phyloP scores from a whole-genome alignment of 257 asterid species.

The Verbena officinalis region DNA sequence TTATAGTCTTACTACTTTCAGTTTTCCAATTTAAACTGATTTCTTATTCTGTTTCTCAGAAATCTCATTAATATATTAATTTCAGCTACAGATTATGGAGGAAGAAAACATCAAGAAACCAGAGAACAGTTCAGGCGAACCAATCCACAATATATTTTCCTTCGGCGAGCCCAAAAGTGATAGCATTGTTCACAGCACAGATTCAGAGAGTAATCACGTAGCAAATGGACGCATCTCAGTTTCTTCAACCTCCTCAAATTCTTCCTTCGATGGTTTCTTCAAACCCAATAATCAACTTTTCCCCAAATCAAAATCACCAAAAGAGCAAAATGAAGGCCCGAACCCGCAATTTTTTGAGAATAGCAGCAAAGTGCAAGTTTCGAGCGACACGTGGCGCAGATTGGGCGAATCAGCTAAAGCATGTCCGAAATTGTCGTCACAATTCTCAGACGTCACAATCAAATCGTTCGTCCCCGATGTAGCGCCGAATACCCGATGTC shows the following conservation, averaged over 20 bases:
- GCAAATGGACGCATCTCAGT: slow-evolving; percentile 18
- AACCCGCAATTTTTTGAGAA: not conserved
- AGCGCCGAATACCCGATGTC: slow-evolving; percentile 36
- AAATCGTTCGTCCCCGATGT: slow-evolving; percentile 24
- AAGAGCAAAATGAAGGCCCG: slow-evolving; percentile 14
- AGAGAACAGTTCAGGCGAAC: slow-evolving; percentile 23
- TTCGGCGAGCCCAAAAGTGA: slow-evolving; percentile 22
- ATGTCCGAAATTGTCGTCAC: slow-evolving; percentile 34
- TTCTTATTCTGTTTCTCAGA: no score
- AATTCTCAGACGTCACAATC: slow-evolving; percentile 33
- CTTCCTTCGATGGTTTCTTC: slow-evolving; percentile 30
- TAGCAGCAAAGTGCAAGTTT: slow-evolving; percentile 19
- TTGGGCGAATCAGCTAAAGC: slow-evolving; percentile 25
- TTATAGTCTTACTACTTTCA: not conserved
- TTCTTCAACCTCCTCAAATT: slow-evolving; percentile 34
- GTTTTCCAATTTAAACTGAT: not conserved
- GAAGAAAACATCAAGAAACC: slow-evolving; percentile 31
- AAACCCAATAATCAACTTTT: slow-evolving; percentile 27
- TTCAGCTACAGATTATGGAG: slow-evolving; percentile 42
- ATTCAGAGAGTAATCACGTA: slow-evolving; percentile 18
- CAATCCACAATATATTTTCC: slow-evolving; percentile 6
- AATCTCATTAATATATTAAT: not conserved
- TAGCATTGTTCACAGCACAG: slow-evolving; percentile 8
- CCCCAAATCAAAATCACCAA: slow-evolving; percentile 10
- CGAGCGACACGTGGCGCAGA: slow-evolving; percentile 22